These are phyloP conservation scores for Cystobasidium ongulense DNA, from an alignment of 768 basidiomycete genomes.

Conservation along the genomic window DNA sequence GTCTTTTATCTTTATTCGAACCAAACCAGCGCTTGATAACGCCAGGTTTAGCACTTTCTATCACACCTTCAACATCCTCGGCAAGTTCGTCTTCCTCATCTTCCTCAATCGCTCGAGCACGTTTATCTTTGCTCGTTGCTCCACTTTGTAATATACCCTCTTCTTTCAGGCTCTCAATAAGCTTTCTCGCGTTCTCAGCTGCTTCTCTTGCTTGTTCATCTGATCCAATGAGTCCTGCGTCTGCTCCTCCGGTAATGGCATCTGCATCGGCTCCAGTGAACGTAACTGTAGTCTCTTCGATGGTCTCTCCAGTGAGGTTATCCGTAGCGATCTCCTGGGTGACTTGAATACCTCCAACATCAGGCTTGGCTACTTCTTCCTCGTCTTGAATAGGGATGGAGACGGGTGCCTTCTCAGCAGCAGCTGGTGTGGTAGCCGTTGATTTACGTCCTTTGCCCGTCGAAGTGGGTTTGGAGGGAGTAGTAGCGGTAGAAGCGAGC, in stretches of 20 bases:
- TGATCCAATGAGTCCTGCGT: conserved; percentile 16
- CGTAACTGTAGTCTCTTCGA: conserved; percentile 38
- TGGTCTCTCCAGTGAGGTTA: conserved; percentile 21
- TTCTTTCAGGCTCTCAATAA: conserved; percentile 38
- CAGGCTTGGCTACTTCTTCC: background rate
- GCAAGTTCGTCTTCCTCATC: background rate
- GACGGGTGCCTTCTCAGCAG: background rate
- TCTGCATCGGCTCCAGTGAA: conserved; percentile 33
- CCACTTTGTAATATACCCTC: conserved; percentile 24
- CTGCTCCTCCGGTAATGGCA: background rate
- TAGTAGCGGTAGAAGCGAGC: conserved; percentile 3
- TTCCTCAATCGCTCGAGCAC: background rate
- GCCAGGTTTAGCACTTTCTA: background rate
- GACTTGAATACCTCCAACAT: conserved; percentile 21
- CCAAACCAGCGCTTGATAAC: background rate
- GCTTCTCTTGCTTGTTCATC: conserved; percentile 35
- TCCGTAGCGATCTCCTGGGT: conserved; percentile 26
- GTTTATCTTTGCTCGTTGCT: background rate
- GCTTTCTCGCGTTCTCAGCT: conserved; percentile 29
- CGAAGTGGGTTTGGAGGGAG: conserved; percentile 13
- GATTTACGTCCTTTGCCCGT: conserved; percentile 3
- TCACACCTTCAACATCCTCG: background rate
- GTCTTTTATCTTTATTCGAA: background rate
- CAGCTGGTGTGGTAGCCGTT: background rate
- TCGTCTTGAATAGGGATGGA: background rate